Evolutionary conservation across 2,329 filamentous ascomycete genomes (phyloP).

Genomic region (Tolypocladium tropicale): DNA sequence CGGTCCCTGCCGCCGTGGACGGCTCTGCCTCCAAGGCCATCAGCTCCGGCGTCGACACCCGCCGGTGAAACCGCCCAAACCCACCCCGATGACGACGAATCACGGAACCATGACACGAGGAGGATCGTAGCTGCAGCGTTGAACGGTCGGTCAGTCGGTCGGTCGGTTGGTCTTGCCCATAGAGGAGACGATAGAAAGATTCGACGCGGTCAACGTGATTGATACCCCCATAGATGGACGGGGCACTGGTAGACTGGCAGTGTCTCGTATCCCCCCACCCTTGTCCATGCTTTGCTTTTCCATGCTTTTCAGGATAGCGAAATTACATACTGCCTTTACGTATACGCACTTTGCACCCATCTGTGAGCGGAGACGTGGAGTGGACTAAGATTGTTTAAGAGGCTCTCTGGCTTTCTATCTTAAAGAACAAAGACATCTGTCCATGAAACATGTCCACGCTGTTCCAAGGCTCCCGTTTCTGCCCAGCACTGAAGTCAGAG

Average conservation of each 20-base stretch:
- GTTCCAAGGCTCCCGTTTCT: no score
- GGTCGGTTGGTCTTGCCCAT: neutral
- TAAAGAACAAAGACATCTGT: neutral
- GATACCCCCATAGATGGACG: conserved; percentile 6
- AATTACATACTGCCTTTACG: neutral
- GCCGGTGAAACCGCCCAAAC: neutral
- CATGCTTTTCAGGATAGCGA: neutral
- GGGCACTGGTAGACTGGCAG: neutral
- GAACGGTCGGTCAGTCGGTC: neutral
- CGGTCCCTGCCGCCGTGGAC: conserved; percentile 15
- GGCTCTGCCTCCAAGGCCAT: conserved; percentile 12
- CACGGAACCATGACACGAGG: neutral
- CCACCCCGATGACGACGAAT: neutral
- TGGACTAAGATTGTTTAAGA: neutral
- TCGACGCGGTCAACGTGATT: conserved; percentile 1
- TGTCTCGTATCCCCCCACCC: neutral
- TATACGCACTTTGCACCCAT: no score
- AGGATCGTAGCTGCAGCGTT: neutral
- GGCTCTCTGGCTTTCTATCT: neutral
- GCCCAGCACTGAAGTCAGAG: no score
- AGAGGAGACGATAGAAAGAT: neutral
- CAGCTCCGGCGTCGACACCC: conserved; percentile 18
- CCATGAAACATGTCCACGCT: neutral
- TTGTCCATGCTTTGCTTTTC: neutral
- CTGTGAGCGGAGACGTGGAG: neutral